These are phyloP conservation scores for Mariannaea sp. DNA, from an alignment of 2,329 filamentous ascomycete species.

Conservation along the genomic window DNA sequence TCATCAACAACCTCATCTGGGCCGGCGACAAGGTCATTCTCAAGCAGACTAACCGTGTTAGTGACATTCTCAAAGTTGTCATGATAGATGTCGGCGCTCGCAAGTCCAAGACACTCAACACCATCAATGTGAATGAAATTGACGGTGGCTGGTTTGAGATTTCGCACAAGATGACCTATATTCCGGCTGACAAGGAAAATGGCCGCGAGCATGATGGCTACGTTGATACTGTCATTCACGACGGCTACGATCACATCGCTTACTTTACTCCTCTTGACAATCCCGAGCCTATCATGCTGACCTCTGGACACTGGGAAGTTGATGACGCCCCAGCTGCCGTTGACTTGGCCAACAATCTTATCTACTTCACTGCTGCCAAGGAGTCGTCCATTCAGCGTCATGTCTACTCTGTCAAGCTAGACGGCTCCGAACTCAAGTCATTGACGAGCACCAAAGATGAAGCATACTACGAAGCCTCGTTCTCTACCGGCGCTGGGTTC, in stretches of 20 bases:
- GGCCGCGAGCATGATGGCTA: conserved; percentile 86
- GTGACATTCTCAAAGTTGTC: conserved; percentile 85
- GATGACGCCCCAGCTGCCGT: conserved; percentile 82
- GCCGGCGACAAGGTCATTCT: conserved; percentile 83
- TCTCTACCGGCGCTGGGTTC: conserved; percentile 82
- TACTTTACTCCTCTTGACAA: conserved; percentile 92
- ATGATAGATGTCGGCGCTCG: conserved; percentile 78
- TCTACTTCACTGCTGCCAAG: conserved; percentile 89
- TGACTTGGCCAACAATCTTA: conserved; percentile 81
- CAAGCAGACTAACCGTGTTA: conserved; percentile 92
- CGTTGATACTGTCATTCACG: conserved; percentile 85
- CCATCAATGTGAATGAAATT: conserved; percentile 77
- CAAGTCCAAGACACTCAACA: conserved; percentile 77
- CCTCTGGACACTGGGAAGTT: conserved; percentile 90
- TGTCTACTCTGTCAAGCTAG: conserved; percentile 85
- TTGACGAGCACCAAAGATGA: conserved; percentile 75
- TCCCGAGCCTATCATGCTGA: conserved; percentile 81
- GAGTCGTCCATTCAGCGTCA: conserved; percentile 89
- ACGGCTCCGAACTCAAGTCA: conserved; percentile 73
- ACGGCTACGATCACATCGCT: conserved; percentile 87
- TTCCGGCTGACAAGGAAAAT: conserved; percentile 80
- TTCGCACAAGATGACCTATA: conserved; percentile 80
- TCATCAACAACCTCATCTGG: conserved; percentile 95
- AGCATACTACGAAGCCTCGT: conserved; percentile 81
- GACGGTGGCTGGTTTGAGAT: conserved; percentile 99